Conservation (phyloP, 495 filamentous ascomycete genomes). For the Coniosporium apollinis region DNA sequence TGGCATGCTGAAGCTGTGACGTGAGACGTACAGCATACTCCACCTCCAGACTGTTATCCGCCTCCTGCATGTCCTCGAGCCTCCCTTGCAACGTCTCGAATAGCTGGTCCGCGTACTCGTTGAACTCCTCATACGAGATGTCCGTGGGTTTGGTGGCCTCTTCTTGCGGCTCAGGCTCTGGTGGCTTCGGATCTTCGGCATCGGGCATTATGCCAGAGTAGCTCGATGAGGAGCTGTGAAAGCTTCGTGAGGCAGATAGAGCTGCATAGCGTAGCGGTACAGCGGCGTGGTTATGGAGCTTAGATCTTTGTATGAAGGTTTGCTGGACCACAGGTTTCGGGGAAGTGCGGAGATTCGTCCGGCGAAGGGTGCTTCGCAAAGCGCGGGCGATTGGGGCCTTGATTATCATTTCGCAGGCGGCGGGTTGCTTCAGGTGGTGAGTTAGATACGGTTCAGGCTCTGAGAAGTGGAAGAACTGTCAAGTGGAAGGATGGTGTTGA, state of each 20-base stretch:
- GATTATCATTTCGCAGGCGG: too few species aligned
- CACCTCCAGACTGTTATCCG: constrained; percentile 50
- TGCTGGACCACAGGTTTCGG: too few species aligned
- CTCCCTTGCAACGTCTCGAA: constrained; percentile 45
- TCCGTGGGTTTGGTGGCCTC: constrained; percentile 37
- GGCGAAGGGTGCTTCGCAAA: background rate
- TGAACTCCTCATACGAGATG: constrained; percentile 51
- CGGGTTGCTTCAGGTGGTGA: too few species aligned
- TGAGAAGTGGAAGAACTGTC: too few species aligned
- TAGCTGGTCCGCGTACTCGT: constrained; percentile 50
- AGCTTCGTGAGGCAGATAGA: too few species aligned
- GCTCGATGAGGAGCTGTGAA: background rate
- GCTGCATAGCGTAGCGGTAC: too few species aligned
- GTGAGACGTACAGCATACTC: constrained; percentile 35
- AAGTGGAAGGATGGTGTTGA: too few species aligned
- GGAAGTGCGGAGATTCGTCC: too few species aligned
- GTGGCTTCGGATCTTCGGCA: constrained; percentile 17
- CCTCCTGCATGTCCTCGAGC: constrained; percentile 39
- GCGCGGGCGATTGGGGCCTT: too few species aligned
- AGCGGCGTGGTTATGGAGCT: too few species aligned
- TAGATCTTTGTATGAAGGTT: too few species aligned
- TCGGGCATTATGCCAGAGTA: constrained; percentile 20
- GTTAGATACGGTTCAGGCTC: too few species aligned
- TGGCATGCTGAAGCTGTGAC: constrained; percentile 1
- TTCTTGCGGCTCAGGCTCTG: constrained; percentile 10